phyloP scores from a whole-genome alignment of 352 stramenopile species.

The Globisporangium iwayamae region DNA sequence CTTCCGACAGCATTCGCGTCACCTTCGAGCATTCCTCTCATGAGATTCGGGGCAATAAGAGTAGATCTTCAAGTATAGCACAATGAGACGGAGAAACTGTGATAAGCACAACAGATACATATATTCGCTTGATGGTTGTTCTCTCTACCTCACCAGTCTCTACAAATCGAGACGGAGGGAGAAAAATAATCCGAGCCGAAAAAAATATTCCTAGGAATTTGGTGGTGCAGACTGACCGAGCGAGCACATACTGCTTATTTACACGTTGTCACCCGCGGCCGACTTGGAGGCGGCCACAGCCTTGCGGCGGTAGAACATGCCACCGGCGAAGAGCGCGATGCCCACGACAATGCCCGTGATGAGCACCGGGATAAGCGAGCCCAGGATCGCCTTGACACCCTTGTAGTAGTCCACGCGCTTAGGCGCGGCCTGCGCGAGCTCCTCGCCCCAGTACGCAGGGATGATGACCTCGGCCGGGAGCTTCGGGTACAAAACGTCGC shows the following conservation, averaged over 20 bases:
- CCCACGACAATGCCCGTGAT: slow-evolving; percentile 56
- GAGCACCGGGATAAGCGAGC: slow-evolving; percentile 58
- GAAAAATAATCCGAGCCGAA: neutral
- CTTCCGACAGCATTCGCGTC: no score
- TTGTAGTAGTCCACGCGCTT: slow-evolving; percentile 51
- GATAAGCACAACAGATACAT: neutral
- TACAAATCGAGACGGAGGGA: neutral
- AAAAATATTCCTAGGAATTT: slow-evolving; percentile 12
- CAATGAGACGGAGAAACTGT: neutral
- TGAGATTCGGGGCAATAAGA: no score
- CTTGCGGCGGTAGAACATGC: slow-evolving; percentile 46
- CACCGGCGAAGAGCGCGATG: slow-evolving; percentile 29
- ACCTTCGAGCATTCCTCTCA: no score
- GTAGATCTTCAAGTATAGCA: no score
- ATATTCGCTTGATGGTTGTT: slow-evolving; percentile 1
- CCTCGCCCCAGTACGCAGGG: slow-evolving; percentile 57
- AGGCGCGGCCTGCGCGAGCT: slow-evolving; percentile 37
- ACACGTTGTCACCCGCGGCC: slow-evolving; percentile 13
- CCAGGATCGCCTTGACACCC: slow-evolving; percentile 38
- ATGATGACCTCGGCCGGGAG: slow-evolving; percentile 52
- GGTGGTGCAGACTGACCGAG: neutral
- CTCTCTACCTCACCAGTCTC: neutral
- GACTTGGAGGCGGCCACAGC: slow-evolving; percentile 12
- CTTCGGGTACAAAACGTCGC: slow-evolving; percentile 53
- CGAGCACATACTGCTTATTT: neutral